phyloP scores from a whole-genome alignment of 139 green algal species.

The Chlamydomonas sp. region DNA sequence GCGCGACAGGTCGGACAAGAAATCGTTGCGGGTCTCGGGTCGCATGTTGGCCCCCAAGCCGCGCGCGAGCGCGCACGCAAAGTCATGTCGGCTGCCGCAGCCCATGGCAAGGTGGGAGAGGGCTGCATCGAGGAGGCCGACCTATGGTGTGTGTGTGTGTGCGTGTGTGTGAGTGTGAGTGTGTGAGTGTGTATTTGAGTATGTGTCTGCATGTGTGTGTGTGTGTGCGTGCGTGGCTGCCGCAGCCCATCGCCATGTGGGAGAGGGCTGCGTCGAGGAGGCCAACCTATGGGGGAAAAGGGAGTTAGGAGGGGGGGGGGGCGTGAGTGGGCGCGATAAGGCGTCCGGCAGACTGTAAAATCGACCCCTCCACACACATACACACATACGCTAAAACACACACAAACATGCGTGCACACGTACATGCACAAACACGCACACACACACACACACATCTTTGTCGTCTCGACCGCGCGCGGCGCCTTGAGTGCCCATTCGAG shows the following conservation, averaged over 20 bases:
- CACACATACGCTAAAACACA: no score
- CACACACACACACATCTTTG: no score
- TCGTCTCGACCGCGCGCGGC: constrained; percentile 38
- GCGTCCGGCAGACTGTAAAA: no score
- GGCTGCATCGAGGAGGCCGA: constrained; percentile 22
- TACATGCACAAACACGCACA: no score
- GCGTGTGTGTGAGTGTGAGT: no score
- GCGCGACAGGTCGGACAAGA: constrained; percentile 36
- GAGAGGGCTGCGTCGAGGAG: constrained; percentile 29
- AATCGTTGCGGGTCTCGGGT: constrained; percentile 23
- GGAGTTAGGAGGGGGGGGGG: background rate
- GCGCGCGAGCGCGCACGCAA: constrained; percentile 40
- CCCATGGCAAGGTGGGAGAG: constrained; percentile 41
- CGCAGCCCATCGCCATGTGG: constrained; percentile 33
- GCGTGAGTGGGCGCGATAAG: no score
- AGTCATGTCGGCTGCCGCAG: constrained; percentile 30
- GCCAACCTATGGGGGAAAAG: constrained; percentile 16
- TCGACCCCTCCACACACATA: no score
- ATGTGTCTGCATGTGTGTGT: no score
- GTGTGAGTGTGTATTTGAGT: no score
- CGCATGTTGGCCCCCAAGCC: constrained; percentile 53
- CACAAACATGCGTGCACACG: no score
- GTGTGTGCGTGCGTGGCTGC: no score
- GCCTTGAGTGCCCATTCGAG: constrained; percentile 35
- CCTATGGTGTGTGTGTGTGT: no score